Percentiles rank a stretch among this genome's conserved stretches.
Evolutionary conservation across 148 eudicot genomes (phyloP).

Genomic region (Talinum fruticosum): DNA sequence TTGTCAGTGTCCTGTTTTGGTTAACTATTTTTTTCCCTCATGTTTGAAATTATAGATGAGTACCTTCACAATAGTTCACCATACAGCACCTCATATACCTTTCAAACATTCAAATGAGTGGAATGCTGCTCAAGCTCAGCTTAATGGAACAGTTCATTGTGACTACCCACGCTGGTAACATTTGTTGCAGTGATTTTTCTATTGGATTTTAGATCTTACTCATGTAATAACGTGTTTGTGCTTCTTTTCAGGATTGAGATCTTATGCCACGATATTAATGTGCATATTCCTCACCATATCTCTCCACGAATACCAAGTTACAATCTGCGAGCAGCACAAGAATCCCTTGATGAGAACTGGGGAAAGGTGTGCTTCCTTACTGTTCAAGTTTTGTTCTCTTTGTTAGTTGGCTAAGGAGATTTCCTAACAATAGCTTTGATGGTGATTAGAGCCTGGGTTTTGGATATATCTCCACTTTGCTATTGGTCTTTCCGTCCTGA

Average conservation of each 20-base stretch:
- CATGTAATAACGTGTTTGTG: conserved; percentile 13
- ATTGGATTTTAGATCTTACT: background rate
- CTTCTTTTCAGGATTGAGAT: conserved; percentile 62
- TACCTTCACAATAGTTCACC: conserved; percentile 95
- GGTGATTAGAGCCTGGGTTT: background rate
- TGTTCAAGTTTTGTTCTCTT: background rate
- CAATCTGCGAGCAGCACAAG: conserved; percentile 80
- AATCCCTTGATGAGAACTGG: conserved; percentile 81
- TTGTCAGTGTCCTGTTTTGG: background rate
- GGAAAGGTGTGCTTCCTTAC: conserved; percentile 58
- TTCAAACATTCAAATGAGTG: conserved; percentile 66
- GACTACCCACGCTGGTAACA: conserved; percentile 87
- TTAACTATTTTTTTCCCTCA: conserved; percentile 4
- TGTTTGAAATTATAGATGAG: conserved; percentile 65
- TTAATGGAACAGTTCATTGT: conserved; percentile 91
- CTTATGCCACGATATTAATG: conserved; percentile 86
- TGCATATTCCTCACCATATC: conserved; percentile 91
- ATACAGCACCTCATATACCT: conserved; percentile 97
- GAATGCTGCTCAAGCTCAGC: conserved; percentile 96
- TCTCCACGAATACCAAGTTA: conserved; percentile 93
- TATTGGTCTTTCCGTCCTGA: background rate
- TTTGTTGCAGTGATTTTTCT: background rate
- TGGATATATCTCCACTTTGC: background rate
- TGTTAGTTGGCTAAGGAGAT: background rate
- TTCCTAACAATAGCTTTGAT: background rate